A percentile compares a stretch with the other conserved stretches of the same genome.
Evolutionary conservation across 495 filamentous ascomycete species (phyloP).

Genomic region (Venustampulla echinocandica): DNA sequence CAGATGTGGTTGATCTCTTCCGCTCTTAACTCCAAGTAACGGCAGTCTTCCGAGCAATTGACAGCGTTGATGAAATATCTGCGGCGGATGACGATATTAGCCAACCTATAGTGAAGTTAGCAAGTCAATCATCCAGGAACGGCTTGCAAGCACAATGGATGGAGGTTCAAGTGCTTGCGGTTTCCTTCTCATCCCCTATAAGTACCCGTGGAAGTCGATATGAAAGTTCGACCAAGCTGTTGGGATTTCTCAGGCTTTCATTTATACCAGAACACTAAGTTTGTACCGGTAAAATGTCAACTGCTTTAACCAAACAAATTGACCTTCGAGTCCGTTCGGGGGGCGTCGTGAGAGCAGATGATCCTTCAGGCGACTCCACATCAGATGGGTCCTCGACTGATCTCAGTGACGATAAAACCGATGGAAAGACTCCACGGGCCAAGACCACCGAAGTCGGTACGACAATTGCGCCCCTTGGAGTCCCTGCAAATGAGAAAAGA

Average conservation of each 20-base stretch:
- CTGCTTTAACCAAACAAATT: background rate
- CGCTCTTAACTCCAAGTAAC: background rate
- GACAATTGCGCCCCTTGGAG: slow-evolving; percentile 28
- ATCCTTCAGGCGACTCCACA: background rate
- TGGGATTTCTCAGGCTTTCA: too few relatives aligned
- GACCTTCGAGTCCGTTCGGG: background rate
- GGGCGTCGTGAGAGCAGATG: background rate
- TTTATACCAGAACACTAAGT: too few relatives aligned
- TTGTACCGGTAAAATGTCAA: background rate
- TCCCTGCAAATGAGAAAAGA: slow-evolving; percentile 28
- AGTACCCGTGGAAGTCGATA: too few relatives aligned
- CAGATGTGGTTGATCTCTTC: background rate
- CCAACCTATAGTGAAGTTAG: too few relatives aligned
- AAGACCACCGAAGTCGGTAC: slow-evolving; percentile 3
- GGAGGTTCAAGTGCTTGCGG: too few relatives aligned
- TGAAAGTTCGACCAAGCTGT: too few relatives aligned
- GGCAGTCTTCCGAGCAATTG: background rate
- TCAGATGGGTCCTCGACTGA: background rate
- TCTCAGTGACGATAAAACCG: background rate
- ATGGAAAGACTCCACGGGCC: background rate
- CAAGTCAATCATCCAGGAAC: too few relatives aligned
- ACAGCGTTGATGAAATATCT: slow-evolving; percentile 1
- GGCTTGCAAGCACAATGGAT: too few relatives aligned
- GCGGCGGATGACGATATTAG: background rate
- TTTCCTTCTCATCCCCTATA: too few relatives aligned